These are phyloP conservation scores for Botrytis porri DNA, from an alignment of 2,329 filamentous ascomycete species.

Conservation along the genomic window DNA sequence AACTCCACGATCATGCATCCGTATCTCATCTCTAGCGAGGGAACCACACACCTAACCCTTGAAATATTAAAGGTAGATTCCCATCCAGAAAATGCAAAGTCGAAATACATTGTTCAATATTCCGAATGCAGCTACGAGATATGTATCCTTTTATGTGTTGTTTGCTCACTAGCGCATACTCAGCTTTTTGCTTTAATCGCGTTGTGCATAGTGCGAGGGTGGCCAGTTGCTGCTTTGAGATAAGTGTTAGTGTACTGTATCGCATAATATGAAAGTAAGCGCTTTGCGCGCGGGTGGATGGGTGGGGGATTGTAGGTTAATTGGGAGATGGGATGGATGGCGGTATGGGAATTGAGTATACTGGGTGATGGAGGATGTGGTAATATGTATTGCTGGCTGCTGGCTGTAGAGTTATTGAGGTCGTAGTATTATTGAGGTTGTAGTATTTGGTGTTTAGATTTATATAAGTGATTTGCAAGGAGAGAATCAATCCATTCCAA, in stretches of 20 bases:
- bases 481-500: too few relatives aligned
- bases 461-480: fast-evolving
- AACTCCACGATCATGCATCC: too few relatives aligned
- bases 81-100: not conserved
- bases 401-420: not conserved
- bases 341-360: not conserved
- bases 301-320: not conserved
- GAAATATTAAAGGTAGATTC: too few relatives aligned
- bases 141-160: not conserved
- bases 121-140: not conserved
- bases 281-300: not conserved
- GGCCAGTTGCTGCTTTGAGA: not conserved
- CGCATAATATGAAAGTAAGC: not conserved
- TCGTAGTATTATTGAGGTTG: too few relatives aligned
- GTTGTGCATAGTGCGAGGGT: not conserved
- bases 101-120: not conserved
- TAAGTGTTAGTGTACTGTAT: not conserved
- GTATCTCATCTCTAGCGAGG: too few relatives aligned
- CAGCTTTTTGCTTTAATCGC: not conserved
- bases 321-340: not conserved
- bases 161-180: not conserved
- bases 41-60: too few relatives aligned
- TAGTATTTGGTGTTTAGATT: not conserved
- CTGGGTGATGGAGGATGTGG: too few relatives aligned
- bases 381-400: too few relatives aligned